Conservation (phyloP, 1,284 basidiomycete genomes). For the Papiliotrema fonsecae region DNA sequence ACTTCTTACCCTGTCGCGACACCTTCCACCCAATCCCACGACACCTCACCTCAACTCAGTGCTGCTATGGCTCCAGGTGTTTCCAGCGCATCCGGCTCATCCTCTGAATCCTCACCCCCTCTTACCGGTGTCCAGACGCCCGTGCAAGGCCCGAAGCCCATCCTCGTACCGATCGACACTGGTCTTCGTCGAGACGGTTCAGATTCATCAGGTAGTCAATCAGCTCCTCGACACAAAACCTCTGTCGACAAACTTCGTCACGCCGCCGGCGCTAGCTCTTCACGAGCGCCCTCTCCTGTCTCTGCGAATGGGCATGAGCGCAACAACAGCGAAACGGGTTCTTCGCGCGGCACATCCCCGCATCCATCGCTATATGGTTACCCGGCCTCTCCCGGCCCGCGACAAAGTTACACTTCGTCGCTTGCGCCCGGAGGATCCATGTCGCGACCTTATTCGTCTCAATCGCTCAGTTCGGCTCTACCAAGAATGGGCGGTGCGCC, state of each 20-base stretch:
- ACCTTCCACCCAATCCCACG: conserved; percentile 22
- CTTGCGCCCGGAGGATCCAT: neutral
- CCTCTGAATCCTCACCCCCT: conserved; percentile 23
- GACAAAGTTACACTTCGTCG: neutral
- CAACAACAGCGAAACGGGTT: conserved; percentile 11
- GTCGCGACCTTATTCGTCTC: conserved; percentile 4
- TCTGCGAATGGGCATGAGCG: conserved; percentile 9
- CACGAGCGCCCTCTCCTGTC: conserved; percentile 24
- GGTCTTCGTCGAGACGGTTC: conserved; percentile 13
- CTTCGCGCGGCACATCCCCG: conserved; percentile 22
- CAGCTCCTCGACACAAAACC: conserved; percentile 8
- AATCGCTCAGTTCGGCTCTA: neutral
- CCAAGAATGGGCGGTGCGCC: conserved; percentile 20
- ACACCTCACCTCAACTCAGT: conserved; percentile 26
- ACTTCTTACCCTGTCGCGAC: conserved; percentile 32
- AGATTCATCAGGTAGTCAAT: conserved; percentile 3
- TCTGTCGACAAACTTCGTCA: conserved; percentile 26
- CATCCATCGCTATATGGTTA: conserved; percentile 19
- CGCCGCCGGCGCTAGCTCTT: conserved; percentile 6
- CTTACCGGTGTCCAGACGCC: conserved; percentile 3
- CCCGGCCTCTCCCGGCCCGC: conserved; percentile 2
- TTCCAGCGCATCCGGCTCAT: neutral
- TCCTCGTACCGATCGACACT: conserved; percentile 21
- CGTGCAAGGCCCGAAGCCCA: conserved; percentile 13
- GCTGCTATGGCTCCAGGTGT: conserved; percentile 3